Conservation (phyloP, 371 early-diverging fungal genomes). For the Rhizopus delemar region DNA sequence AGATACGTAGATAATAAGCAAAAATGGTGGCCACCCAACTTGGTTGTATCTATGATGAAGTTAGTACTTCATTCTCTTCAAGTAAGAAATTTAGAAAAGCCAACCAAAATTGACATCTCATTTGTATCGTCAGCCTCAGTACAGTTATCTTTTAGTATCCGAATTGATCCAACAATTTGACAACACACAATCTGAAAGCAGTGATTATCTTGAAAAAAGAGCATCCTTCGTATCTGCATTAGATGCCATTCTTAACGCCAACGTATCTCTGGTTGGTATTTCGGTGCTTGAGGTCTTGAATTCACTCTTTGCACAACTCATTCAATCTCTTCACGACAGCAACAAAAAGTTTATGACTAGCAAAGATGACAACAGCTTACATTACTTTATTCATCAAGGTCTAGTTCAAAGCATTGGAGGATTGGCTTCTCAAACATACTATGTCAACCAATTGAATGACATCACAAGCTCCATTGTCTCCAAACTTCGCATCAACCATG, state of each 20-base stretch:
- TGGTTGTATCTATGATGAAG: conserved; percentile 59
- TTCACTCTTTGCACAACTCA: conserved; percentile 62
- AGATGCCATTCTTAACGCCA: conserved; percentile 55
- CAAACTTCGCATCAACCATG: conserved; percentile 52
- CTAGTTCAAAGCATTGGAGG: conserved; percentile 65
- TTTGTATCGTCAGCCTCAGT: conserved; percentile 50
- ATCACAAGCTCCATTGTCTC: conserved; percentile 74
- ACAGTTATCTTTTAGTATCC: conserved; percentile 67
- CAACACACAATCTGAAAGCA: conserved; percentile 18
- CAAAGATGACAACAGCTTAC: conserved; percentile 26
- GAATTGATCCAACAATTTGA: conserved; percentile 65
- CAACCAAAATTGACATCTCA: neutral
- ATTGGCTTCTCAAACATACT: conserved; percentile 79
- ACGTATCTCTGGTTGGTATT: conserved; percentile 68
- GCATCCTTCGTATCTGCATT: conserved; percentile 61
- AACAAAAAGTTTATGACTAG: conserved; percentile 15
- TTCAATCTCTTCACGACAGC: conserved; percentile 42
- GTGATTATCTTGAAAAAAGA: conserved; percentile 44
- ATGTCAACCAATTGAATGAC: conserved; percentile 82
- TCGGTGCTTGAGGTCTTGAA: conserved; percentile 83
- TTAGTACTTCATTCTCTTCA: conserved; percentile 60
- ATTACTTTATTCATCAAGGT: conserved; percentile 51
- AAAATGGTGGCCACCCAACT: conserved; percentile 63
- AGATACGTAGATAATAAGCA: conserved; percentile 59
- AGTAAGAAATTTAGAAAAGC: conserved; percentile 24